Evolutionary conservation across 768 basidiomycete genomes (phyloP), one percentile per base, ranked within the genome.

Genomic region (Clitopilus passeckerianus): DNA sequence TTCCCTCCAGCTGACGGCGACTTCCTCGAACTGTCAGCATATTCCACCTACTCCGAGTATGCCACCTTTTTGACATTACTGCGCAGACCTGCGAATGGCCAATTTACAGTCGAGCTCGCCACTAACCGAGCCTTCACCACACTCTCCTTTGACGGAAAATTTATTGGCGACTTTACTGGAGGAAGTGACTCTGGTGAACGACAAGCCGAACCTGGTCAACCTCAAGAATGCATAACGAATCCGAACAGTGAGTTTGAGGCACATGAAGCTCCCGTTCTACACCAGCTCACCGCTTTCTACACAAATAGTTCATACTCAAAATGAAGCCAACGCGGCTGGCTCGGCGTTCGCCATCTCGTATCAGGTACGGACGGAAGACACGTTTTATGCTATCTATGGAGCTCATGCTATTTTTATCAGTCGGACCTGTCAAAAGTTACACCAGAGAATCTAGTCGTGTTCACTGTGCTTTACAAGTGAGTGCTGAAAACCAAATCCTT

Each of bases 291-390:
- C 56, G 18, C 9, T 1, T 50, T 12, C 5, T 20, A 2, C 22
- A 10, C 60, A 57, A 15, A 9, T 43, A 84, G 82, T 84, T 67
- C 83, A 84, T 64, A 74, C 81, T 1, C 80, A 80, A 61, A 82
- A 83, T 61, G 68, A 79, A 57, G 69, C 76, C 6, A 78, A 71
- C 69, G 80, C 81, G 44, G 80, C 83, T 52, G 83, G 83, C 0
- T 81, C 81, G 33, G 82, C 79, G 6, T 82, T 84, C 59, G 82
- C 81, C 15, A 84, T 84, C 58, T 75, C 82, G 16, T 84, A 84
- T 63, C 65, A 50, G 46, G 46, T 50, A 10, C 12, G 46, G 16
- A 12, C 12, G 46, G 6, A 7, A 9, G 16, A 50, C 46, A 50
- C 46, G 46, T 50, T 50, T 23, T 2, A 1, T 50, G 10, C 46